Base-by-base conservation (phyloP, 1,284 basidiomycete species). In the Apiotrichum porosum region DNA sequence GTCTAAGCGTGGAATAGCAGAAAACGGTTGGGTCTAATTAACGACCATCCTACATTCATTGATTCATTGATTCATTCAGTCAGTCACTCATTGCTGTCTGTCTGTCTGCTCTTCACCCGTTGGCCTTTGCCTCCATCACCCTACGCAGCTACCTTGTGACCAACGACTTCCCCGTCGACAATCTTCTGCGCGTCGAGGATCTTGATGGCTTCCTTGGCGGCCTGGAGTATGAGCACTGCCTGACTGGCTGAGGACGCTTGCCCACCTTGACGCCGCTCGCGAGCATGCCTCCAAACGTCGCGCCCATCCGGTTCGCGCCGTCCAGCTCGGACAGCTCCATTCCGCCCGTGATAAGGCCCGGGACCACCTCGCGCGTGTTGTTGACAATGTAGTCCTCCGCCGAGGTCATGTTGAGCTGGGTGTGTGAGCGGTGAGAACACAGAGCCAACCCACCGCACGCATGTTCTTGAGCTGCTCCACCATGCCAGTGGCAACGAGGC, bases 401-500 rank as follows among this genome's bases (percentile, higher is more conserved):
- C 40, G 82, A 80, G 65, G 81, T 83, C 85, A 87, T 87, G 71
- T 87, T 60, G 48, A 66, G 60, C 41, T 30, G 26, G 6, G 26
- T 12, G 26, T 28, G 26, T 28, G 8, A 28, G 26, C 26, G 26
- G 6, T 28, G 26, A 6, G 8, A n/a, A n/a, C n/a, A n/a, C n/a
- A n/a, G n/a, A n/a, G n/a, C n/a, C n/a, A n/a, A 28, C 26, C 12
- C 26, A 28, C 26, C 26, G 26, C 72, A 17, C 82, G 76, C 87
- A 89, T 90, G 72, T 88, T 86, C 3, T 86, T 86, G 28, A 89
- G 77, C 69, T 85, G 82, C 68, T 83, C 83, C 61, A 85, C 73
- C 53, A 89, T 73, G 17, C 87, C 87, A 32, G 83, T 80, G 56
- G 82, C 84, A 47, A 86, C 85, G 49, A 90, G 78, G 31, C 87